These are phyloP conservation scores for Pharus latifolius DNA, from an alignment of 176 grass and related monocot species.

Conservation along the genomic window DNA sequence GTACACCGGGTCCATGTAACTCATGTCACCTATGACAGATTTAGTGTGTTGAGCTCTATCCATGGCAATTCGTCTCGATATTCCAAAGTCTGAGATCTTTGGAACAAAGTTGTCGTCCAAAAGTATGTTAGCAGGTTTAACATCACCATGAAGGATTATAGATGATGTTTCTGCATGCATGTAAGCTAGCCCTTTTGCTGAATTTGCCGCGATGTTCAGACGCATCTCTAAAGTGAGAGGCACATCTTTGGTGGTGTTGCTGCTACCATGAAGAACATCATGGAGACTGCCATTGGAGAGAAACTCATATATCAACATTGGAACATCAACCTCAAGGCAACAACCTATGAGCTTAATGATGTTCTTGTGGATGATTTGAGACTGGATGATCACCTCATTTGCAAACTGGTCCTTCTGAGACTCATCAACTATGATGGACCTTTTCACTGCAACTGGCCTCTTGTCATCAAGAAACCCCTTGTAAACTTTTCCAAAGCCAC, in stretches of 20 bases:
- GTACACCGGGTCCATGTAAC: constrained; percentile 14
- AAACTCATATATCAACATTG: too few relatives aligned
- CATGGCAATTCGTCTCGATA: background rate
- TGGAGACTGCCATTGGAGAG: background rate
- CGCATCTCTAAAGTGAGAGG: background rate
- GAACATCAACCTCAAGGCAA: background rate
- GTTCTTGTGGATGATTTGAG: constrained; percentile 19
- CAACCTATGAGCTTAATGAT: constrained; percentile 5
- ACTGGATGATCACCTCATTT: constrained; percentile 13
- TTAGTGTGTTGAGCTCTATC: background rate
- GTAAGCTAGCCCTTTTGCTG: constrained; percentile 5
- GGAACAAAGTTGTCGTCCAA: background rate
- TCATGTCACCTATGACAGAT: background rate
- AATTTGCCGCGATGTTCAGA: background rate
- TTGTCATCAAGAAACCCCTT: constrained; percentile 9
- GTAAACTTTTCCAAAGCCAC: too few relatives aligned
- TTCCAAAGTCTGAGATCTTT: constrained; percentile 2
- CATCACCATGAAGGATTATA: constrained; percentile 17
- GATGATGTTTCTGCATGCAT: background rate
- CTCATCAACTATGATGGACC: constrained; percentile 6
- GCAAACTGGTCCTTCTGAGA: background rate
- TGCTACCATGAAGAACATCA: background rate
- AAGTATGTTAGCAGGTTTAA: too few relatives aligned
- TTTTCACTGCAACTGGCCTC: background rate
- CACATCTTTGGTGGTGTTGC: background rate